These are phyloP conservation scores for Asterella californica DNA, from an alignment of 225 moss, liverwort and hornwort genomes.

Conservation along the genomic window DNA sequence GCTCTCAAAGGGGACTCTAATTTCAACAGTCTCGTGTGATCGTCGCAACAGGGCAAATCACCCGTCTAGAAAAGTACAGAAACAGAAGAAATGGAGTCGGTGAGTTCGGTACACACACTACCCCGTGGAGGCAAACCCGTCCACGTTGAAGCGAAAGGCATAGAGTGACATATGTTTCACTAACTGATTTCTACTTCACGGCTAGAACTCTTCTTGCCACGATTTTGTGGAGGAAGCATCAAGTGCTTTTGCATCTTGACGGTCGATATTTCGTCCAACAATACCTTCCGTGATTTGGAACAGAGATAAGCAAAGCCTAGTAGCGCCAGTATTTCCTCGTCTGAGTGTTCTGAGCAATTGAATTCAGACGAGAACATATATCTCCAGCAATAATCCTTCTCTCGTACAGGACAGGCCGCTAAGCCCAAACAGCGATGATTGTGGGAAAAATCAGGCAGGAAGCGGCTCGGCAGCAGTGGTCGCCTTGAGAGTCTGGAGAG, in stretches of 20 bases:
- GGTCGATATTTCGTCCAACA: neutral
- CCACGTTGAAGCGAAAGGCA: neutral
- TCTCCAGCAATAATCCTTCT: neutral
- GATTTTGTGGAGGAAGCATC: neutral
- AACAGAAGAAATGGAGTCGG: too few species aligned
- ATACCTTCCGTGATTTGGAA: neutral
- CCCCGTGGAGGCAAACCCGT: neutral
- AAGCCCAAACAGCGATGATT: neutral
- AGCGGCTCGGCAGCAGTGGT: neutral
- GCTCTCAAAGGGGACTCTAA: too few species aligned
- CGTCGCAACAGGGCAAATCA: too few species aligned
- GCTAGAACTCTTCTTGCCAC: neutral
- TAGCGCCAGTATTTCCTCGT: neutral
- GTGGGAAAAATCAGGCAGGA: neutral
- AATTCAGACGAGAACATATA: neutral
- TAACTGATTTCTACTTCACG: neutral
- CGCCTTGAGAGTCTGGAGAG: neutral
- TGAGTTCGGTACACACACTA: too few species aligned
- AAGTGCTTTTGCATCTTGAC: too few species aligned
- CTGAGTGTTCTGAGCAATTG: neutral
- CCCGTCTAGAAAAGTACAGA: too few species aligned
- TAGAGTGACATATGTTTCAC: neutral
- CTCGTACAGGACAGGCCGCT: neutral
- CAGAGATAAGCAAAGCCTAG: neutral
- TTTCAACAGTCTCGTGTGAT: too few species aligned